These are phyloP conservation scores for Lycium ferocissimum DNA, from an alignment of 257 asterid genomes.

Conservation along the genomic window DNA sequence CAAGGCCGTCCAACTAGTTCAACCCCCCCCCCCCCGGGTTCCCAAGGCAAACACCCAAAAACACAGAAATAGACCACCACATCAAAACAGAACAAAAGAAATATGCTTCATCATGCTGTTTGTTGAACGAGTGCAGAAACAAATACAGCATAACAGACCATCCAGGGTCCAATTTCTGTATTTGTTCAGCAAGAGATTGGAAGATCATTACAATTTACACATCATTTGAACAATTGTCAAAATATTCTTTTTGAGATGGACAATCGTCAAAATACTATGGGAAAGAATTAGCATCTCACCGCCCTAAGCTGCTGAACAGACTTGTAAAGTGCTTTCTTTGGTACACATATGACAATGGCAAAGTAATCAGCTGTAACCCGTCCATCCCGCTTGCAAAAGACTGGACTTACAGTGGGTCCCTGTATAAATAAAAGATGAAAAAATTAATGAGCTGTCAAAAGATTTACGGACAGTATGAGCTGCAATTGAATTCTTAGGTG, in stretches of 20 bases:
- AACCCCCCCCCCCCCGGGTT: not conserved
- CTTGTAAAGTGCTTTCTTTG: constrained; percentile 84
- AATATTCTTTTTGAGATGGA: not conserved
- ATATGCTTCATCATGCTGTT: not conserved
- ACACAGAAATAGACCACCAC: not conserved
- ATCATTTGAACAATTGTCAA: not conserved
- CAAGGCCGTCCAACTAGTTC: not conserved
- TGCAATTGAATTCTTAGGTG: not conserved
- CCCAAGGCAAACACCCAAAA: not conserved
- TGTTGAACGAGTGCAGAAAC: constrained; percentile 15
- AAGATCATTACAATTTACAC: not conserved
- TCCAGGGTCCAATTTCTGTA: not conserved
- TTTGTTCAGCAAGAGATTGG: not conserved
- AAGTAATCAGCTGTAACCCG: constrained; percentile 64
- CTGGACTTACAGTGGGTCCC: constrained; percentile 99
- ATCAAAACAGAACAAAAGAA: not conserved
- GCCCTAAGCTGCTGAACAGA: constrained; percentile 92
- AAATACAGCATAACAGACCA: constrained; percentile 20
- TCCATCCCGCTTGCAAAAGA: constrained; percentile 71
- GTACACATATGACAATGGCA: constrained; percentile 93
- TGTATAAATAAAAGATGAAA: constrained; percentile 37
- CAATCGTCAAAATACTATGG: not conserved
- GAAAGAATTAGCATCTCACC: constrained; percentile 57
- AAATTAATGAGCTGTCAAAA: constrained; percentile 6
- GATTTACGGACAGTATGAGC: not conserved